These are phyloP conservation scores for Carex myosuroides DNA, from an alignment of 176 grass and related monocot genomes.

Conservation along the genomic window DNA sequence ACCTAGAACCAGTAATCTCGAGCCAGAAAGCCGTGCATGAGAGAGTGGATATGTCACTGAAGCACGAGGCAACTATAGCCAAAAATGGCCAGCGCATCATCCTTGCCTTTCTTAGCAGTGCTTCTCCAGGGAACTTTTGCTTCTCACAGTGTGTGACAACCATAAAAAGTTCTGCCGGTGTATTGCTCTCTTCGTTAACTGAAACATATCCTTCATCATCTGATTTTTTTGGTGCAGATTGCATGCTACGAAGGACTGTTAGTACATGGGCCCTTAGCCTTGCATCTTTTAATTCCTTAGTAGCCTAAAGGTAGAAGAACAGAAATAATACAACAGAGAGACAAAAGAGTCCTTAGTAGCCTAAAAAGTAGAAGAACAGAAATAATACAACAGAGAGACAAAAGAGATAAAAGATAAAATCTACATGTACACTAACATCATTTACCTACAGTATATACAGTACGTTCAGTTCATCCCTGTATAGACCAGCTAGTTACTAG, in stretches of 20 bases:
- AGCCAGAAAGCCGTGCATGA: constrained; percentile 85
- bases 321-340: constrained; percentile 16
- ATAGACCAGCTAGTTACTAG: not conserved
- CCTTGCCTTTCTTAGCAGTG: constrained; percentile 76
- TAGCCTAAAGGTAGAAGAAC: constrained; percentile 48
- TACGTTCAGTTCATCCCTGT: not conserved
- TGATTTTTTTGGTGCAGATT: constrained; percentile 58
- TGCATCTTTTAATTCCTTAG: constrained; percentile 75
- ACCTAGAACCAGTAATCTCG: constrained; percentile 88
- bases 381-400: constrained; percentile 14
- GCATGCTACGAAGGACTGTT: constrained; percentile 68
- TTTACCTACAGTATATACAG: not conserved
- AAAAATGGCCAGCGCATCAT: constrained; percentile 79
- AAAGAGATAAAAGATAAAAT: constrained; percentile 5
- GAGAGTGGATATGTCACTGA: constrained; percentile 69
- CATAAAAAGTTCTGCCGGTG: constrained; percentile 66
- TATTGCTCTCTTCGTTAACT: constrained; percentile 31
- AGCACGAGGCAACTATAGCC: constrained; percentile 87
- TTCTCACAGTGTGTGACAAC: constrained; percentile 65
- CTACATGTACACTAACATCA: not conserved
- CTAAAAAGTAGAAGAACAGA: constrained; percentile 38
- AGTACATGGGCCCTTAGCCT: constrained; percentile 77
- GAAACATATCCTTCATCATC: constrained; percentile 37
- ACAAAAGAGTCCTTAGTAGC: constrained; percentile 43
- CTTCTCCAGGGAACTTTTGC: constrained; percentile 77